Conservation (phyloP, 768 basidiomycete genomes). For the Amyloporia xantha region DNA sequence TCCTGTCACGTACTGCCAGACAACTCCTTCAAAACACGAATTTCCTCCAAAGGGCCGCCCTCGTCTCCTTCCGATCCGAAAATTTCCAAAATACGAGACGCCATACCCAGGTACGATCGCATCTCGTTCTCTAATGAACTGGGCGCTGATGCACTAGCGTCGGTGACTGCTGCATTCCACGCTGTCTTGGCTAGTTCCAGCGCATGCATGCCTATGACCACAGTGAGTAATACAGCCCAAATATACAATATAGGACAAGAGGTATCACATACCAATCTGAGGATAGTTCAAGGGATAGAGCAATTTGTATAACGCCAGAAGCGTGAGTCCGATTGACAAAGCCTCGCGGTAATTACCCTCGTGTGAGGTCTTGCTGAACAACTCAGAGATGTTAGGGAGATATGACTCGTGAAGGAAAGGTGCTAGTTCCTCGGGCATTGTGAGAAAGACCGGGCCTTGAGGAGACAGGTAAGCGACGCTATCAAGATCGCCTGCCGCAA, state of each 20-base stretch:
- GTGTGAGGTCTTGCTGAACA: constrained; percentile 66
- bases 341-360: constrained; percentile 52
- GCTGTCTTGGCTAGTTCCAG: constrained; percentile 71
- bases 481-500: constrained; percentile 27
- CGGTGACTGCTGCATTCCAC: constrained; percentile 56
- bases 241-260: background rate
- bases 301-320: constrained; percentile 60
- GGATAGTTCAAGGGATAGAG: constrained; percentile 76
- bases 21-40: constrained; percentile 36
- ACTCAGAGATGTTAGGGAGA: constrained; percentile 50
- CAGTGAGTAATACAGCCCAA: background rate
- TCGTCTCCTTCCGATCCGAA: constrained; percentile 61
- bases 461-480: constrained; percentile 2
- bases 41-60: constrained; percentile 52
- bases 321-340: constrained; percentile 43
- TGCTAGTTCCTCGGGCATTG: constrained; percentile 35
- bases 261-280: constrained; percentile 63
- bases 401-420: constrained; percentile 51
- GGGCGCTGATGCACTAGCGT: background rate
- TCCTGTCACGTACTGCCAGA: constrained; percentile 20
- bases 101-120: constrained; percentile 33
- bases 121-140: constrained; percentile 13
- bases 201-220: constrained; percentile 59
- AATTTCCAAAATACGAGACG: constrained; percentile 35
- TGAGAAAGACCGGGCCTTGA: constrained; percentile 19